phyloP scores from a whole-genome alignment of 2,329 filamentous ascomycete genomes.

The Chaetomium sp. region DNA sequence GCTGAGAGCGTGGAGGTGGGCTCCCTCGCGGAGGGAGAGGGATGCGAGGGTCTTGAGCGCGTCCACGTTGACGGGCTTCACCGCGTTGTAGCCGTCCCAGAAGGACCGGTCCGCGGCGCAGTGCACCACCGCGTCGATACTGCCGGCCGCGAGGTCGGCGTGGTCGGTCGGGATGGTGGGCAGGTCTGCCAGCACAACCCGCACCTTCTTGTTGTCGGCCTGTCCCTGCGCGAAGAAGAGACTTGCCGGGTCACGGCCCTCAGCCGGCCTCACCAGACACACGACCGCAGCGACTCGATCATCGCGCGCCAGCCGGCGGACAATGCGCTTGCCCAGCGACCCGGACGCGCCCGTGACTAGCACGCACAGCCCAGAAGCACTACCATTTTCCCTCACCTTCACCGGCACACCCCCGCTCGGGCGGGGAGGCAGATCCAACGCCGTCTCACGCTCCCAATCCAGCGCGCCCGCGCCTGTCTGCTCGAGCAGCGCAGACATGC shows the following conservation, averaged over 20 bases:
- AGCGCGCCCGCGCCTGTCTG: background rate
- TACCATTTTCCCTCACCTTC: background rate
- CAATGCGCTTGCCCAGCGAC: background rate
- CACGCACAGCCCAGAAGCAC: background rate
- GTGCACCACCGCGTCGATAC: conserved; percentile 15
- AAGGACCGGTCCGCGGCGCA: conserved; percentile 15
- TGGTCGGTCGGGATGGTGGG: background rate
- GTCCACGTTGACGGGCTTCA: conserved; percentile 12
- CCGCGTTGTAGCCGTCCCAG: conserved; percentile 16
- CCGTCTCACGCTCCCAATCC: background rate
- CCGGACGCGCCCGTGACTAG: conserved; percentile 3
- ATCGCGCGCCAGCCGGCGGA: background rate
- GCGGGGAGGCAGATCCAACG: background rate
- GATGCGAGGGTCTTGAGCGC: conserved; percentile 10
- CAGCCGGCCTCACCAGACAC: background rate
- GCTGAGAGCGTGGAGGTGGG: conserved; percentile 7
- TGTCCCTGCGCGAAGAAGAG: background rate
- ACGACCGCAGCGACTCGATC: background rate
- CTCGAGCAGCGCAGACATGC: conserved; percentile 2
- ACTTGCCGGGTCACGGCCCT: background rate
- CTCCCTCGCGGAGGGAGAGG: background rate
- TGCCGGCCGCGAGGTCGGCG: background rate
- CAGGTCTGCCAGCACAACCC: background rate
- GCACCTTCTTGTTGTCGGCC: background rate
- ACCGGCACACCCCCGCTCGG: background rate